Base-by-base conservation (phyloP, 208 protist species). In the Wallacemonas sp. region DNA sequence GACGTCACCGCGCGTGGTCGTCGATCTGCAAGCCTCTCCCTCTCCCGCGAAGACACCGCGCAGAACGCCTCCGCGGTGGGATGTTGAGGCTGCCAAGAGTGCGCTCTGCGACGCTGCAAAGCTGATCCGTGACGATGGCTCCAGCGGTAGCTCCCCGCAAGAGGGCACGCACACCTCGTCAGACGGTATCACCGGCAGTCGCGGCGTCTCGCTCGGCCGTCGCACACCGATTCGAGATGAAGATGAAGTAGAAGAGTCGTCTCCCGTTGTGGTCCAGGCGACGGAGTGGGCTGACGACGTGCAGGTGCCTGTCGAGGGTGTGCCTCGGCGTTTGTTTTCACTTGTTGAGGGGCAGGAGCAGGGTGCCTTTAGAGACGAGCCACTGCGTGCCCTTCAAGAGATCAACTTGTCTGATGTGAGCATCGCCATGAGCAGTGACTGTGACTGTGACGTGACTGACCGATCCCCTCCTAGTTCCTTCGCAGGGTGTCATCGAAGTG, bases 351-450 rank as follows among this genome's bases (percentile, higher is more conserved):
- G n/a, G n/a, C n/a, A n/a, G n/a, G n/a, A n/a, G 36, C 36, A 41
- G 36, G 36, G 14, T 17, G 6, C 9, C 36, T 6, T 41, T 4
- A 49, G 17, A n/a, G 9, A 5, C 9, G 44, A 5, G 6, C 24
- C 4, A 6, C 24, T 9, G 22, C 21, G 5, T 15, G 26, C 6
- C 2, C 4, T 39, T 11, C 30, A 58, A 31, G 51, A 58, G 30
- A 58, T 58, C 19, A 39, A 42, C 30, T 31, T 58, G 6, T 58
- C 51, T 5, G 51, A 58, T 39, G 51, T 58, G 51, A 58, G 51
- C 28, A 14, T 30, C 26, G 46, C 46, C 46, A 54, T 30, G 46
- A 30, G 51, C 51, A 58, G 51, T 19, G 51, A 58, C 51, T 4
- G 6, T 24, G 46, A 5, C 46, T 19, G 4, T 11, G 22, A 19